These are phyloP conservation scores for Yamadazyma spencermartinsiae DNA, from an alignment of 1,139 yeast species.

Conservation along the genomic window DNA sequence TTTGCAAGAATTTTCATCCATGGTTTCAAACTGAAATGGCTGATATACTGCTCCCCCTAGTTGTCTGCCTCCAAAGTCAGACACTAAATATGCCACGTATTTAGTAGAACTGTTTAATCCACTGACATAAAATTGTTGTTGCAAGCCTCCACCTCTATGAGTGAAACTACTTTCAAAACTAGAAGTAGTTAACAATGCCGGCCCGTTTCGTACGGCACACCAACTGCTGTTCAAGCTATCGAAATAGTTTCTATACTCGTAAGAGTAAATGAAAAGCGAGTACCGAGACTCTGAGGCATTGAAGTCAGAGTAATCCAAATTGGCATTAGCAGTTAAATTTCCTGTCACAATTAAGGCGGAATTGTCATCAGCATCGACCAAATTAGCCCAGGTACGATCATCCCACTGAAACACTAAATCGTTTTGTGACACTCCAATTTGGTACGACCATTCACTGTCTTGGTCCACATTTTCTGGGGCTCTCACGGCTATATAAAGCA, in stretches of 20 bases:
- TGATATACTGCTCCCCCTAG: slow-evolving; percentile 70
- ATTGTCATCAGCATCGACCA: slow-evolving; percentile 73
- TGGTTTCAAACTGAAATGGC: slow-evolving; percentile 62
- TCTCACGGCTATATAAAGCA: slow-evolving; percentile 49
- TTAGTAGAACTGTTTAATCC: slow-evolving; percentile 62
- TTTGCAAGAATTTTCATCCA: slow-evolving; percentile 60
- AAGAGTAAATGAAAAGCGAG: slow-evolving; percentile 48
- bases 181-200: slow-evolving; percentile 29
- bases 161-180: slow-evolving; percentile 43
- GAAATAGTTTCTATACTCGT: slow-evolving; percentile 39
- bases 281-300: slow-evolving; percentile 38
- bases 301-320: slow-evolving; percentile 18
- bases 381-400: slow-evolving; percentile 52
- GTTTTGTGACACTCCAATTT: slow-evolving; percentile 68
- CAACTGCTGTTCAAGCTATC: slow-evolving; percentile 56
- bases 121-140: slow-evolving; percentile 60
- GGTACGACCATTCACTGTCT: slow-evolving; percentile 55
- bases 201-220: slow-evolving; percentile 67
- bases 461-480: slow-evolving; percentile 44
- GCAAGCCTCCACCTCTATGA: slow-evolving; percentile 47
- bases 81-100: slow-evolving; percentile 67
- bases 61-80: slow-evolving; percentile 42
- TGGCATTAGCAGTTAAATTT: slow-evolving; percentile 39
- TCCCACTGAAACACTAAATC: slow-evolving; percentile 74
- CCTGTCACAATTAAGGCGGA: slow-evolving; percentile 71